These are phyloP conservation scores for Opeltia flavorubescens DNA, from an alignment of 495 filamentous ascomycete species.

Conservation along the genomic window DNA sequence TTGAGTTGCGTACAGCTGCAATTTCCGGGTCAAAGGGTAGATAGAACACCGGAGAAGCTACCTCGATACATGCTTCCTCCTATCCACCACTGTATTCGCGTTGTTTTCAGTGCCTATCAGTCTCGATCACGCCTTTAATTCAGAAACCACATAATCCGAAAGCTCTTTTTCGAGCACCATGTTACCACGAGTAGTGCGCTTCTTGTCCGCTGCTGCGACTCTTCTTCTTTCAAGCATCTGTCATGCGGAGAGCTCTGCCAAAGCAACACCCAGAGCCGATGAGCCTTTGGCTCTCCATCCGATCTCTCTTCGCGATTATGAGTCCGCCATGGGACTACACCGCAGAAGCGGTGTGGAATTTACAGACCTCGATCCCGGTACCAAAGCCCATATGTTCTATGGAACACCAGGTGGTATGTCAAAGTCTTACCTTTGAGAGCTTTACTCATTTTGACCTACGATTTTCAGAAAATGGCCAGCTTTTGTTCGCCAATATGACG, in stretches of 20 bases:
- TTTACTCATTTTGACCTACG: not conserved
- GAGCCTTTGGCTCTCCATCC: not conserved
- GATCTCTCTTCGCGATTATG: constrained; percentile 5
- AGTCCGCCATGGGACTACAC: constrained; percentile 8
- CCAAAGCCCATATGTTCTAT: constrained; percentile 20
- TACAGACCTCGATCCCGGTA: constrained; percentile 15
- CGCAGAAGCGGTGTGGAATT: constrained; percentile 14
- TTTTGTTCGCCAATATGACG: constrained; percentile 24
- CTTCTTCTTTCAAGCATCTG: not conserved
- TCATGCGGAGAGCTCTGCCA: not conserved
- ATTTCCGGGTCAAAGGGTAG: no score
- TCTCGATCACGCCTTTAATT: no score
- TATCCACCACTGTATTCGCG: no score
- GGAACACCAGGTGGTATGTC: constrained; percentile 13
- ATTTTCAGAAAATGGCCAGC: constrained; percentile 12
- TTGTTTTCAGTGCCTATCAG: no score
- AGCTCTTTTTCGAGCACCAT: no score
- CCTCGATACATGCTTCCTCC: no score
- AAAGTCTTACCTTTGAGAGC: not conserved
- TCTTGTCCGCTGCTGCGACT: not conserved
- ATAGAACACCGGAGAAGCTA: no score
- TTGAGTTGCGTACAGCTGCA: no score
- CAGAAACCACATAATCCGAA: no score
- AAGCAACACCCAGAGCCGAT: not conserved
- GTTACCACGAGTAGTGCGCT: no score